Base-by-base conservation (phyloP, 257 asterid species). In the Solanum virginianum region DNA sequence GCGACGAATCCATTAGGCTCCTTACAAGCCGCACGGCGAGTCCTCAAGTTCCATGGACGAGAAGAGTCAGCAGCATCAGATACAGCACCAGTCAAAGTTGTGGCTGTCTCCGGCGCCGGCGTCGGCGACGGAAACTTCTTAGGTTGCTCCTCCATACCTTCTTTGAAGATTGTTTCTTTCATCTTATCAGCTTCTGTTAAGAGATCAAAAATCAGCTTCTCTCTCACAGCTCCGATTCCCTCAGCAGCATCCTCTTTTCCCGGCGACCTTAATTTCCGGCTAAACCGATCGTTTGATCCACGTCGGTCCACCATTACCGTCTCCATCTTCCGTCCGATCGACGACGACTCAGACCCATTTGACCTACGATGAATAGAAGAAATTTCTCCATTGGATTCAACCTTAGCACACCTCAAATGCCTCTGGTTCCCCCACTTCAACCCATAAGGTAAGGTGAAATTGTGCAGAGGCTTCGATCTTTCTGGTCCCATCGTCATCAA, bases 11-110 rank as follows among this genome's bases (percentile, higher is more conserved):
- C 91, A 66, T 56, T 88, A n/a, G 92, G 84, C 59, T 81, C 87
- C 87, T 86, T 90, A 85, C 91, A 89, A 55, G 93, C 92, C 36
- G 98, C 93, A 83, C 96, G 88, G 83, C 99, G 88, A 83, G 95
- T 95, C 87, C 99, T 85, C 89, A 95, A 89, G 88, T 91, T 95
- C 98, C 98, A 96, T 45, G 98, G 98, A 22, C 91, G 90, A 68
- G 84, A 79, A 3, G 53, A 79, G 1, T 53, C 82, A 56, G 74
- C 89, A 45, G 24, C 66, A 26, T 39, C 85, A 3, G 79, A 45
- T 14, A 49, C 1, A 47, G 22, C 43, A 8, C 39, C 85, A 1
- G 84, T 12, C 43, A 80, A 53, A 72, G 3, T 80, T 26, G 79
- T 84, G 53, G 85, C 68, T 87, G 85, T 71, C 11, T 85, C 85